A percentile compares a stretch with the other conserved stretches of the same genome.
phyloP scores from a whole-genome alignment of 2,329 filamentous ascomycete species.

The Talaromyces sp. region DNA sequence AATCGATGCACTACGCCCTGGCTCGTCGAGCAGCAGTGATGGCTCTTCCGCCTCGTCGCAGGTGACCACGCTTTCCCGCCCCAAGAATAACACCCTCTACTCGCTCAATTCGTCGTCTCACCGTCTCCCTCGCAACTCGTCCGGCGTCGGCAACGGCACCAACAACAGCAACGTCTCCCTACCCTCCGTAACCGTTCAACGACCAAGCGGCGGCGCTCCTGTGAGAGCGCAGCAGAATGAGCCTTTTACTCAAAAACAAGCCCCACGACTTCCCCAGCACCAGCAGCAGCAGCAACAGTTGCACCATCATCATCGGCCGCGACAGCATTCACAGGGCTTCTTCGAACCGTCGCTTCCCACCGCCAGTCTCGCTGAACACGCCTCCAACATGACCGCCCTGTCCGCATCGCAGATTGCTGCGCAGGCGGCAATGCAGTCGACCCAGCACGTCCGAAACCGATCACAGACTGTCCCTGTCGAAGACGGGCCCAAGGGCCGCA shows the following conservation, averaged over 20 bases:
- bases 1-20: conserved; percentile 23
- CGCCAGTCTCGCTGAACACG: conserved; percentile 41
- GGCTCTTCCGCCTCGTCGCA: conserved; percentile 42
- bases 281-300: conserved; percentile 19
- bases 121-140: conserved; percentile 24
- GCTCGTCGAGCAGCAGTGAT: conserved; percentile 40
- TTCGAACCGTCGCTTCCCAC: conserved; percentile 62
- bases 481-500: conserved; percentile 23
- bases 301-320: conserved; percentile 37
- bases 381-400: conserved; percentile 40
- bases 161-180: conserved; percentile 33
- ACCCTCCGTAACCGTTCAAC: conserved; percentile 34
- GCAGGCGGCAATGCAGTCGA: conserved; percentile 58
- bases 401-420: conserved; percentile 62
- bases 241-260: conserved; percentile 23
- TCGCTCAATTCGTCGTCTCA: conserved; percentile 25
- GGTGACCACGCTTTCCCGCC: conserved; percentile 39
- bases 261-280: conserved; percentile 27
- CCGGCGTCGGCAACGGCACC: conserved; percentile 17
- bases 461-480: conserved; percentile 50
- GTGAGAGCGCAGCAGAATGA: conserved; percentile 6
- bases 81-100: conserved; percentile 35
- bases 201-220: conserved; percentile 16
- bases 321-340: conserved; percentile 61
- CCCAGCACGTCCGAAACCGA: conserved; percentile 47